phyloP scores from a whole-genome alignment of 345 rosid species.

The Salix koriyanagi region DNA sequence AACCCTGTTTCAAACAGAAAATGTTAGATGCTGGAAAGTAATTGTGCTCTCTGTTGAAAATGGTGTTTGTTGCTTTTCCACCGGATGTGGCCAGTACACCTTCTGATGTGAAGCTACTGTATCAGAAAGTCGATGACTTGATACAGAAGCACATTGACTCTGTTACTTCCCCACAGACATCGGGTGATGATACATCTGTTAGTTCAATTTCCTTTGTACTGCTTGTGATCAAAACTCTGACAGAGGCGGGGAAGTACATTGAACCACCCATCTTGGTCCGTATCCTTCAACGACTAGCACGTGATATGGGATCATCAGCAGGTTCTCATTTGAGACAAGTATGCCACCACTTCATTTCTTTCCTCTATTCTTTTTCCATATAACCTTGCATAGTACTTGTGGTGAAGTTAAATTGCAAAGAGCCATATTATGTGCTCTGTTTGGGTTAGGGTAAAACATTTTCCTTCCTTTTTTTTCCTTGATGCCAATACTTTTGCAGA shows the following conservation, averaged over 20 bases:
- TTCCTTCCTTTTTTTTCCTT: too few relatives aligned
- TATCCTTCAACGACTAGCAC: constrained; percentile 83
- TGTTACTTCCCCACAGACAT: constrained; percentile 64
- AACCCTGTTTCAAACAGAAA: constrained; percentile 93
- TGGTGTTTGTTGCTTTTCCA: constrained; percentile 89
- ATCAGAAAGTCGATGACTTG: constrained; percentile 82
- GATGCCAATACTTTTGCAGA: too few relatives aligned
- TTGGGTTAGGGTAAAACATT: too few relatives aligned
- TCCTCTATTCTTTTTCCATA: neutral
- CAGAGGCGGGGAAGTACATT: constrained; percentile 76
- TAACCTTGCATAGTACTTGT: neutral
- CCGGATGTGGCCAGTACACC: constrained; percentile 65
- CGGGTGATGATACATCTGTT: constrained; percentile 70
- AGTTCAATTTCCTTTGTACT: constrained; percentile 83
- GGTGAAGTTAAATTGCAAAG: neutral
- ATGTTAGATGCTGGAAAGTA: constrained; percentile 96
- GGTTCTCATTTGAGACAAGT: constrained; percentile 89
- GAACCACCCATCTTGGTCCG: constrained; percentile 75
- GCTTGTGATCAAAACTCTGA: constrained; percentile 86
- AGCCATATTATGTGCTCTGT: too few relatives aligned
- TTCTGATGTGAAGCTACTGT: constrained; percentile 65
- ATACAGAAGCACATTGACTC: constrained; percentile 75
- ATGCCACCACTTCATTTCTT: constrained; percentile 14
- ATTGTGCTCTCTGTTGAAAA: constrained; percentile 84
- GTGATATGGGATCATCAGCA: constrained; percentile 83